A percentile compares a stretch with the other conserved stretches of the same genome.
phyloP scores from a whole-genome alignment of 495 filamentous ascomycete species.

The Sabuloglossum arenarium region DNA sequence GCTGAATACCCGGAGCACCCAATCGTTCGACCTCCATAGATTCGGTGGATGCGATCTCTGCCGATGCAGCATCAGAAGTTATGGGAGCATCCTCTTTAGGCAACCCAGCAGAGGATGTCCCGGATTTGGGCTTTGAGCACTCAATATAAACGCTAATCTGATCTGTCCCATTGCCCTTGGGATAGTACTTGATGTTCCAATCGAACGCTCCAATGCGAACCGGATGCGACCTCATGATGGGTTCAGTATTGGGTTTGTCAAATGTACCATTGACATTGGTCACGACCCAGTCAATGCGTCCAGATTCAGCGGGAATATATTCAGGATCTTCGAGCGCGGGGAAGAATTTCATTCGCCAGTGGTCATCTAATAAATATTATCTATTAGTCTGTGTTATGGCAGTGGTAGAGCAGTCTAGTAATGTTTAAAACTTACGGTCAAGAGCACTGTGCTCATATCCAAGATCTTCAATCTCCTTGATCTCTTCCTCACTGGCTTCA shows the following conservation, averaged over 20 bases:
- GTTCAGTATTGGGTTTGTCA: conserved; percentile 34
- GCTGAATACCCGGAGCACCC: neutral
- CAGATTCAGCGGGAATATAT: conserved; percentile 26
- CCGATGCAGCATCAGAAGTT: neutral
- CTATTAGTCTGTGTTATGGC: neutral
- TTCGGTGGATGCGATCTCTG: neutral
- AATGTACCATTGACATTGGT: conserved; percentile 38
- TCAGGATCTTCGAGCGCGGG: conserved; percentile 37
- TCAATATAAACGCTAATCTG: conserved; percentile 44
- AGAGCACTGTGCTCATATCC: conserved; percentile 30
- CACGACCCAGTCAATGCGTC: conserved; percentile 39
- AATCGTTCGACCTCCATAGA: neutral
- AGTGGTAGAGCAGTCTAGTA: neutral
- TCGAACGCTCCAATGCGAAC: conserved; percentile 39
- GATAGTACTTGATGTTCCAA: conserved; percentile 53
- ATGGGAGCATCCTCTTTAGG: neutral
- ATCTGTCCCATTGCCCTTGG: conserved; percentile 39
- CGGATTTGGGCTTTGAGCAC: conserved; percentile 20
- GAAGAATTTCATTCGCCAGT: conserved; percentile 40
- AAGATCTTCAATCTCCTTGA: conserved; percentile 32
- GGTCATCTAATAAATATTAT: conserved; percentile 21
- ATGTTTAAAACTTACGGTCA: conserved; percentile 22
- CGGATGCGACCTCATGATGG: conserved; percentile 37
- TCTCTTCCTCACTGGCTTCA: conserved; percentile 33
- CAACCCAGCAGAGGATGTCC: neutral